Evolutionary conservation across 495 filamentous ascomycete species (phyloP), one percentile per base, ranked within the genome.

Genomic region (Penicilliopsis zonata): DNA sequence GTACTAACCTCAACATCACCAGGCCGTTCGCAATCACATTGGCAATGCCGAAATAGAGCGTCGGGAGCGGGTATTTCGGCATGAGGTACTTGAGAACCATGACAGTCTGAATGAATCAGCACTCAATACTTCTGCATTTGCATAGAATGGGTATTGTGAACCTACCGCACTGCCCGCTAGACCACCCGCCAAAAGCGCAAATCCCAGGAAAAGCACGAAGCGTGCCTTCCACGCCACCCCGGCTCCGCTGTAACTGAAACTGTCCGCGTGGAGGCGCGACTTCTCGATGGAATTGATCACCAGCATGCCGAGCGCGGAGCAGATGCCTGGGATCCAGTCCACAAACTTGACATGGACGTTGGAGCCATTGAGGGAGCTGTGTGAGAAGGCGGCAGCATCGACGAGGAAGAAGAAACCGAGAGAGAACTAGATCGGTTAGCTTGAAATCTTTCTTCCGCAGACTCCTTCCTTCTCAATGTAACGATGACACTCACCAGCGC

Each of bases 221-320:
- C 83, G 69, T 26, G 92, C 92, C 63, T 94, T 95, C 90, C 90
- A 95, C 9, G 88, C 85, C 22, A 95, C 87, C 1, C 85, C 82
- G 20, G 63, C 72, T 1, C 92, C 87, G 18, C 70, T 78, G 52
- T 98, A 95, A 44, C 72, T 79, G 58, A 82, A 96, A 43, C 67
- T 80, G 55, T 96, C 90, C 26, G 80, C 80, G 36, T 76, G 79
- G 45, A 99, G 63, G 13, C 86, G 69, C 9, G 77, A 71, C 67
- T 96, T 96, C 54, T 99, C 92, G 43, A 99, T 94, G 35, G 76
- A 83, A 67, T 96, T 99, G 73, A 99, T 96, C 38, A 96, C 86
- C 5, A 96, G 79, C 92, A 96, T 96, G 28, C 92, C 92, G 13
- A 96, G 71, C 30, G 76, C 70, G 28, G 75, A 82, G 67, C 93